Percentiles rank a stretch among this genome's conserved stretches.
Evolutionary conservation across 1,139 yeast genomes (phyloP).

Genomic region (Kodamaea anthophila): DNA sequence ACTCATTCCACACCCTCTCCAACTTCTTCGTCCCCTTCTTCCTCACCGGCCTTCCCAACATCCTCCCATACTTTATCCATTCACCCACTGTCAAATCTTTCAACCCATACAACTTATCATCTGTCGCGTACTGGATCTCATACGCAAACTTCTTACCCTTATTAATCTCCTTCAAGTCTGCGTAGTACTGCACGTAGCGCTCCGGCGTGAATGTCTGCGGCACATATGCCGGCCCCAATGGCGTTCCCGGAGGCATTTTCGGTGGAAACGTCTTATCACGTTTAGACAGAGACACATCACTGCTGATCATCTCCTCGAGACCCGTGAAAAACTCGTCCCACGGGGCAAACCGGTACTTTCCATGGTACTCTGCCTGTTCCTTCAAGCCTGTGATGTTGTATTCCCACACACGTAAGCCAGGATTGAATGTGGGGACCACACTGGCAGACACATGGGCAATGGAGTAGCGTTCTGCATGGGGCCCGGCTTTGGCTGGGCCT

Average conservation of each 20-base stretch:
- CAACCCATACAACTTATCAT: slow-evolving; percentile 51
- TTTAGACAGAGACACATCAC: slow-evolving; percentile 15
- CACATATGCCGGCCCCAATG: slow-evolving; percentile 70
- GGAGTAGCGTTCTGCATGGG: slow-evolving; percentile 52
- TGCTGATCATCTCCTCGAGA: slow-evolving; percentile 28
- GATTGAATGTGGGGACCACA: slow-evolving; percentile 80
- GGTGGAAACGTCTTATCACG: slow-evolving; percentile 64
- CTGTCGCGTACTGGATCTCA: slow-evolving; percentile 66
- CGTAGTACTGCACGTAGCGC: slow-evolving; percentile 64
- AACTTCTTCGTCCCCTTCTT: slow-evolving; percentile 13
- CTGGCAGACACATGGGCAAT: slow-evolving; percentile 68
- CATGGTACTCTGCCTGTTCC: slow-evolving; percentile 10
- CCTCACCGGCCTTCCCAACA: slow-evolving; percentile 39
- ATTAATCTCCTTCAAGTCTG: slow-evolving; percentile 52
- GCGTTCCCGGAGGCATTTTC: slow-evolving; percentile 46
- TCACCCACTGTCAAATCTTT: slow-evolving; percentile 51
- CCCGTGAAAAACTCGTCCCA: slow-evolving; percentile 55
- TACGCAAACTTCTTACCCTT: slow-evolving; percentile 46
- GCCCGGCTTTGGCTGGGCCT: slow-evolving; percentile 40
- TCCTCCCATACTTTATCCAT: slow-evolving; percentile 54
- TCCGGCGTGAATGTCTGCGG: slow-evolving; percentile 70
- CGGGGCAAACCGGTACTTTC: slow-evolving; percentile 22
- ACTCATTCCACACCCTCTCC: slow-evolving; percentile 37
- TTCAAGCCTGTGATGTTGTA: slow-evolving; percentile 54
- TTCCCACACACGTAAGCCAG: slow-evolving; percentile 81